Evolutionary conservation across 2,329 filamentous ascomycete species (phyloP).

Genomic region (Lasiodiplodia theobromae): DNA sequence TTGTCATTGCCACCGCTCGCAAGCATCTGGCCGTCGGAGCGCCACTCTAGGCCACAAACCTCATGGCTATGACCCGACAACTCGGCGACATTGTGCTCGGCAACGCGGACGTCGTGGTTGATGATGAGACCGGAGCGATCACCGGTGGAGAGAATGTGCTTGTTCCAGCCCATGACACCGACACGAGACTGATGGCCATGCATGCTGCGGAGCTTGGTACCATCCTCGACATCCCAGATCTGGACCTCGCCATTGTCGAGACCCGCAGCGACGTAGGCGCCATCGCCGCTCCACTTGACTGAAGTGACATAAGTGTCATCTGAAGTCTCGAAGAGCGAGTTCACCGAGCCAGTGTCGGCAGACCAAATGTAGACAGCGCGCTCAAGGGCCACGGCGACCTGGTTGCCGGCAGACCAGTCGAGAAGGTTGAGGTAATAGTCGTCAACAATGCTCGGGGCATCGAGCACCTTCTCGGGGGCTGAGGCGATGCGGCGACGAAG

Average conservation of each 20-base stretch:
- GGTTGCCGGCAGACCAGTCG: slow-evolving; percentile 97
- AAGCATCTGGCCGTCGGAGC: slow-evolving; percentile 93
- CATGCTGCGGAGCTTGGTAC: slow-evolving; percentile 97
- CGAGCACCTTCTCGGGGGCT: slow-evolving; percentile 92
- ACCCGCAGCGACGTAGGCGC: slow-evolving; percentile 93
- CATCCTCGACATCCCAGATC: slow-evolving; percentile 98
- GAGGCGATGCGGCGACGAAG: slow-evolving; percentile 92
- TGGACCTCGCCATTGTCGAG: slow-evolving; percentile 96
- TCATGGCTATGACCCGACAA: slow-evolving; percentile 97
- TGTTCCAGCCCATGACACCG: slow-evolving; percentile 98
- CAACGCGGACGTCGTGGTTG: slow-evolving; percentile 98
- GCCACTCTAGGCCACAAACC: slow-evolving; percentile 98
- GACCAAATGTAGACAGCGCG: slow-evolving; percentile 99
- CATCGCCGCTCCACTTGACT: slow-evolving; percentile 98
- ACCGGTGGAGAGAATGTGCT: slow-evolving; percentile 94
- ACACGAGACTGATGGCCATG: slow-evolving; percentile 96
- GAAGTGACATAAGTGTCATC: slow-evolving; percentile 96
- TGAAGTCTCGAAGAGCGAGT: slow-evolving; percentile 84
- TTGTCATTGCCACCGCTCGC: slow-evolving; percentile 99
- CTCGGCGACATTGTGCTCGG: slow-evolving; percentile 97
- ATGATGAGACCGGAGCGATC: slow-evolving; percentile 93
- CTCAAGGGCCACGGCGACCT: slow-evolving; percentile 96
- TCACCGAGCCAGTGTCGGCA: slow-evolving; percentile 88
- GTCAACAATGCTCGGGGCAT: slow-evolving; percentile 93
- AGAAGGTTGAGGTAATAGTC: slow-evolving; percentile 99